Evolutionary conservation across 148 eudicot genomes (phyloP).

Genomic region (Rhododendron simsii): DNA sequence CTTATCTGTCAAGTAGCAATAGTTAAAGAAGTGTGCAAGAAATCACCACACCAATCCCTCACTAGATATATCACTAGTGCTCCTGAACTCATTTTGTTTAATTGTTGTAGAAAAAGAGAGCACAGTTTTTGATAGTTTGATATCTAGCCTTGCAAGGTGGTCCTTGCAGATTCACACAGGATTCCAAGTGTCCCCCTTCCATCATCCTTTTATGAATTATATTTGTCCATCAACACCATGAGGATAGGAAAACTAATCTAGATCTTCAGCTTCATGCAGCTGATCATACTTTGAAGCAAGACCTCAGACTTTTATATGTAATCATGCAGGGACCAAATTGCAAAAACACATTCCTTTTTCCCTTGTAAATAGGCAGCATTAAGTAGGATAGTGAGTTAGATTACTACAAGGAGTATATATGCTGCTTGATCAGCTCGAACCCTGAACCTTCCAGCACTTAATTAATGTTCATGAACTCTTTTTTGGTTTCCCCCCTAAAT

Average conservation of each 20-base stretch:
- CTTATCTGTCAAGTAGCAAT: conserved; percentile 45
- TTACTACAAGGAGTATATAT: neutral
- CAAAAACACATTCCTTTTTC: neutral
- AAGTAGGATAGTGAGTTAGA: neutral
- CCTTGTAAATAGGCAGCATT: neutral
- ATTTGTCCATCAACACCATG: neutral
- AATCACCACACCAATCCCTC: neutral
- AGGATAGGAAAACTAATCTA: neutral
- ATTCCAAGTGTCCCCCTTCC: neutral
- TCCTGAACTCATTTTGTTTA: neutral
- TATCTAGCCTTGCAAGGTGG: neutral
- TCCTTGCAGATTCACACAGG: neutral
- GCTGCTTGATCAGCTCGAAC: neutral
- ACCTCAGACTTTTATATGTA: neutral
- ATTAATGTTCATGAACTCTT: neutral
- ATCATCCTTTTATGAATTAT: neutral
- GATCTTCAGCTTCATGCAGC: neutral
- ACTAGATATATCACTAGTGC: neutral
- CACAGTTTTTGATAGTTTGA: neutral
- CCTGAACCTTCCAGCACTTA: neutral
- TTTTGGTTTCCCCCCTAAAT: neutral
- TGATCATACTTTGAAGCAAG: neutral
- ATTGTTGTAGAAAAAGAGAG: neutral
- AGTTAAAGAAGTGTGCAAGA: neutral
- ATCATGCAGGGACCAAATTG: neutral